phyloP scores from a whole-genome alignment of 352 stramenopile genomes.

The Phytophthora foliorum region DNA sequence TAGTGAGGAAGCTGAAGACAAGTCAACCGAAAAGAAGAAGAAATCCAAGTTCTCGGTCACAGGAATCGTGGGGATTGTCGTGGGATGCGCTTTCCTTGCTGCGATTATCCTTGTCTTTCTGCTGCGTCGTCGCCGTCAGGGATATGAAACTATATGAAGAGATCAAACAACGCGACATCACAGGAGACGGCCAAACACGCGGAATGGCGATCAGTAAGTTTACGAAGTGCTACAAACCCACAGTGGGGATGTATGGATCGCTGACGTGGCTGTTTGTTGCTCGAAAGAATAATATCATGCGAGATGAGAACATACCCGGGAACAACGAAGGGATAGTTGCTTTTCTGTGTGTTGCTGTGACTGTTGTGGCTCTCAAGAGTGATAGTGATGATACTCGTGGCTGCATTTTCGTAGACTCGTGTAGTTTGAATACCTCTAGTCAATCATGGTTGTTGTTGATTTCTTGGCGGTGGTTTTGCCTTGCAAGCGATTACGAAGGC shows the following conservation, averaged over 20 bases:
- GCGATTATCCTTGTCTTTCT: constrained; percentile 55
- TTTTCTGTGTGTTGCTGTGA: constrained; percentile 15
- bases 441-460: neutral
- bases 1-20: constrained; percentile 18
- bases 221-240: neutral
- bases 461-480: too few species aligned
- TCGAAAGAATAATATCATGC: constrained; percentile 15
- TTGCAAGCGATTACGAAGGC: too few species aligned
- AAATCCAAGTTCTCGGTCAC: constrained; percentile 46
- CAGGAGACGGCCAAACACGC: constrained; percentile 5
- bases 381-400: constrained; percentile 14
- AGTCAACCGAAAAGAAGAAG: constrained; percentile 21
- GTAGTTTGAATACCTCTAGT: neutral
- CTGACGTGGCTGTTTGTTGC: constrained; percentile 5
- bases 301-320: neutral
- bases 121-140: constrained; percentile 45
- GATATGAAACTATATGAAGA: constrained; percentile 64
- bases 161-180: neutral
- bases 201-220: constrained; percentile 21
- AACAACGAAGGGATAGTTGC: constrained; percentile 18
- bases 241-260: neutral
- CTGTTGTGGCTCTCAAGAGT: constrained; percentile 10
- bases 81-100: constrained; percentile 51
- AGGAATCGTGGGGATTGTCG: constrained; percentile 56
- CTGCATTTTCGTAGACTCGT: neutral